phyloP scores from a whole-genome alignment of 2,329 filamentous ascomycete genomes.

The Amesomyces nigricolor region DNA sequence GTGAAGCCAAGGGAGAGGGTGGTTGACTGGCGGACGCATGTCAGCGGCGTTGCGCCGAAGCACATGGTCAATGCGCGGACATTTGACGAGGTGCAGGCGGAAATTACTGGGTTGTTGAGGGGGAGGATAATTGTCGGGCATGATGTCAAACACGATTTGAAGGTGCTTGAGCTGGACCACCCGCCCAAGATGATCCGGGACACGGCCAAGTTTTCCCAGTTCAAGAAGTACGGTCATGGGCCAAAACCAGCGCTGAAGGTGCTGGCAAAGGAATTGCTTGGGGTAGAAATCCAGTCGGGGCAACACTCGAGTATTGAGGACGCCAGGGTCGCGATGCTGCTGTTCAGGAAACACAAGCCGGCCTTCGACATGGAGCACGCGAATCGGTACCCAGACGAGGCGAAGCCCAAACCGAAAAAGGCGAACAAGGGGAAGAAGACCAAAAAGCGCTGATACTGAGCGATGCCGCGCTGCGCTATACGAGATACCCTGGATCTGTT shows the following conservation, averaged over 20 bases:
- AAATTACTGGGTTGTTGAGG: conserved; percentile 63
- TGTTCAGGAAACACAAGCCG: conserved; percentile 78
- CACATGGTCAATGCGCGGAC: conserved; percentile 64
- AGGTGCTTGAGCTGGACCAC: conserved; percentile 71
- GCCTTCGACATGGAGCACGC: conserved; percentile 78
- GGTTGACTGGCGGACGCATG: conserved; percentile 82
- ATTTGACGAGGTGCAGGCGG: conserved; percentile 71
- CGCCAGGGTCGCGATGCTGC: conserved; percentile 80
- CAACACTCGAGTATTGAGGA: conserved; percentile 68
- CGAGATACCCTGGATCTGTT: neutral
- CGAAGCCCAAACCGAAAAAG: conserved; percentile 32
- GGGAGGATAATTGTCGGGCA: conserved; percentile 76
- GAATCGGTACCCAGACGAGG: conserved; percentile 52
- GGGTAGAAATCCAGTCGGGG: conserved; percentile 57
- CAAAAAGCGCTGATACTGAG: conserved; percentile 31
- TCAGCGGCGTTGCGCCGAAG: conserved; percentile 73
- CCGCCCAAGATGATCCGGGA: conserved; percentile 75
- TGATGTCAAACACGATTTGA: conserved; percentile 72
- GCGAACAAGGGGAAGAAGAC: conserved; percentile 39
- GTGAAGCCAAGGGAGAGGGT: conserved; percentile 73
- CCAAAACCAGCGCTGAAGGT: conserved; percentile 61
- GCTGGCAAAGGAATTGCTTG: conserved; percentile 52
- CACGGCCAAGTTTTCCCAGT: conserved; percentile 71
- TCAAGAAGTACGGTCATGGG: conserved; percentile 62
- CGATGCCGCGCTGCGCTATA: neutral